Percentiles rank a stretch among this genome's conserved stretches.
Evolutionary conservation across 768 basidiomycete genomes (phyloP).

Genomic region (Xerocomellus amylosporus): DNA sequence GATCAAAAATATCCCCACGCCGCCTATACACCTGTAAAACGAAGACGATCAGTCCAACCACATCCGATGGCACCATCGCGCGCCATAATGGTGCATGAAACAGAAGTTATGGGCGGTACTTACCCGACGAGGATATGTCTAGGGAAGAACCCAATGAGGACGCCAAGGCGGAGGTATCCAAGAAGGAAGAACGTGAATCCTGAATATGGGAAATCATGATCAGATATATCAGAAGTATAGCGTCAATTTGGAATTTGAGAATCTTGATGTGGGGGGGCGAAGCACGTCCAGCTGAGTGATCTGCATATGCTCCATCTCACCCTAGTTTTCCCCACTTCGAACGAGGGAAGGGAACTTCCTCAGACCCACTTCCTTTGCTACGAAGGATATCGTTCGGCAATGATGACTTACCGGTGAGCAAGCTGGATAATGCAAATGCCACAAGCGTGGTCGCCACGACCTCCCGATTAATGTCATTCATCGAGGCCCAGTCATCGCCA

Average conservation of each 20-base stretch:
- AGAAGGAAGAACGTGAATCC: conserved; percentile 78
- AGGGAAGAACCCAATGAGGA: conserved; percentile 92
- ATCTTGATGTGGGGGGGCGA: not conserved
- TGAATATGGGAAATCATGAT: conserved; percentile 4
- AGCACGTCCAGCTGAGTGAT: not conserved
- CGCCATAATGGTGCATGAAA: not conserved
- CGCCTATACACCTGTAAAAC: conserved; percentile 71
- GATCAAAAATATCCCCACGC: conserved; percentile 92
- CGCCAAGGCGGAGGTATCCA: conserved; percentile 78
- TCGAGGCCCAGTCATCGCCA: conserved; percentile 22
- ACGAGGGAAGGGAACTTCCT: not conserved
- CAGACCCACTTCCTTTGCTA: not conserved
- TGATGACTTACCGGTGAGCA: conserved; percentile 69
- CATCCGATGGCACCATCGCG: not conserved
- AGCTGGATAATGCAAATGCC: conserved; percentile 80
- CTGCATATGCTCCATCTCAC: not conserved
- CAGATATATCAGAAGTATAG: conserved; percentile 3
- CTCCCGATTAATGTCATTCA: conserved; percentile 61
- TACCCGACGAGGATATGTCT: conserved; percentile 95
- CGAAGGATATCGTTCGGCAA: not conserved
- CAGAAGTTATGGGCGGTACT: conserved; percentile 25
- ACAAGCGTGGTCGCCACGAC: conserved; percentile 92
- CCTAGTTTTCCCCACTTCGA: not conserved
- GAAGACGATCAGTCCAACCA: not conserved
- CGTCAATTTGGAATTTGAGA: conserved; percentile 15